phyloP scores from a whole-genome alignment of 2,329 filamentous ascomycete genomes.

The Alternaria sp. region DNA sequence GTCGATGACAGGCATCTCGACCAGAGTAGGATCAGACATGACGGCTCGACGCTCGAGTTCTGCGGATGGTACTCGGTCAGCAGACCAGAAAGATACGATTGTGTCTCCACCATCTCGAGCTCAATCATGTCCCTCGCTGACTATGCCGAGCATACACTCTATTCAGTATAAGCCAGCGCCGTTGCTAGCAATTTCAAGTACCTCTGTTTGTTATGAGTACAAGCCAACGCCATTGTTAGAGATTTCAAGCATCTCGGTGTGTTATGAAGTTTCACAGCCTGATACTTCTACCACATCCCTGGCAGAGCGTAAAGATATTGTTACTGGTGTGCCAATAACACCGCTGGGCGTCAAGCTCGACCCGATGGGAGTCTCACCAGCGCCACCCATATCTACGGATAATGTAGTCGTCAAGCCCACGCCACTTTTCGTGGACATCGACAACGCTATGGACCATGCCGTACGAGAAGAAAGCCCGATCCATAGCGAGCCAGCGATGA shows the following conservation, averaged over 20 bases:
- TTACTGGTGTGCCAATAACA: not conserved
- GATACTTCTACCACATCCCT: not conserved
- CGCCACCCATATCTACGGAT: not conserved
- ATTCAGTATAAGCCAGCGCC: not conserved
- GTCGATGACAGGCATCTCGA: not conserved
- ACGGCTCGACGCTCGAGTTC: not conserved
- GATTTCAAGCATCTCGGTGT: not conserved
- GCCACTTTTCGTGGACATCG: not conserved
- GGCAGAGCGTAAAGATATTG: not conserved
- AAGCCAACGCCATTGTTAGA: not conserved
- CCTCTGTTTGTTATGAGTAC: not conserved
- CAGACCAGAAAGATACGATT: not conserved
- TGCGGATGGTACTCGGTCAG: not conserved
- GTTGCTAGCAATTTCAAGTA: not conserved
- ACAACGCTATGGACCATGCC: not conserved
- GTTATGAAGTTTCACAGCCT: not conserved
- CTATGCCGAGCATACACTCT: not conserved
- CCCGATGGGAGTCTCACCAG: not conserved
- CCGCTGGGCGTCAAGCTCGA: not conserved
- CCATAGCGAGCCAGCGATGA: not conserved
- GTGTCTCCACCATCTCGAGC: not conserved
- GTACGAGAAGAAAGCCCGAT: not conserved
- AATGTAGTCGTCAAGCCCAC: not conserved
- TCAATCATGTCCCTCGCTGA: not conserved
- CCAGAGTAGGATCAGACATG: not conserved